A percentile compares a stretch with the other conserved stretches of the same genome.
These are phyloP conservation scores for Diaporthe sp. DNA, from an alignment of 2,329 filamentous ascomycete species.

Conservation along the genomic window DNA sequence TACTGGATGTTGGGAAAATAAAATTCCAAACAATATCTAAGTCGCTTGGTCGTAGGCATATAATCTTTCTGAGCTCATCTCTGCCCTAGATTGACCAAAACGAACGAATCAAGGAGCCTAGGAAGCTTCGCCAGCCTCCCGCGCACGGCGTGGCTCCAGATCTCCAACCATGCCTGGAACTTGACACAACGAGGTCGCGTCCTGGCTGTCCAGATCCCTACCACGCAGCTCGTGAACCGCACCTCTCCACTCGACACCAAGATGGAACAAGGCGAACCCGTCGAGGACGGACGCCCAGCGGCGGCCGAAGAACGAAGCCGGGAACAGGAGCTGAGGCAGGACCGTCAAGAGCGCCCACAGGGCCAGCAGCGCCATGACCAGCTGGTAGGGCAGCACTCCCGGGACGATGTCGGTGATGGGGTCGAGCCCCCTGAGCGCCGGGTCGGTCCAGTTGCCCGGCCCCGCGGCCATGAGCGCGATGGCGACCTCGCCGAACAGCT, in stretches of 20 bases:
- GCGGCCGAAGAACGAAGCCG: background rate
- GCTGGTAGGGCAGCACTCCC: background rate
- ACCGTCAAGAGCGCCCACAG: background rate
- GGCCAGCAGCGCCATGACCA: background rate
- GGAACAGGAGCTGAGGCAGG: conserved; percentile 3
- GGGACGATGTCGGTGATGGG: conserved; percentile 7
- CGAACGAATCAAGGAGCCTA: background rate
- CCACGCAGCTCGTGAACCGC: background rate
- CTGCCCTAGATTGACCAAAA: background rate
- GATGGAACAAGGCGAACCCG: background rate
- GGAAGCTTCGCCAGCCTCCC: background rate
- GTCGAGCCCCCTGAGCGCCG: conserved; percentile 3
- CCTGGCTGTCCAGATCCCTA: background rate
- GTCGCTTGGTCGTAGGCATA: no score
- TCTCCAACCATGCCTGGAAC: background rate
- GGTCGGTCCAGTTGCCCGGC: conserved; percentile 13
- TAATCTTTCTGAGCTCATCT: no score
- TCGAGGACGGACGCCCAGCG: conserved; percentile 18
- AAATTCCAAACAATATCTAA: no score
- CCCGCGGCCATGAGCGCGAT: conserved; percentile 19
- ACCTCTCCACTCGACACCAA: background rate
- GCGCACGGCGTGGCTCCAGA: background rate
- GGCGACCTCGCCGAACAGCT: background rate
- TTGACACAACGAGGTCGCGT: background rate
- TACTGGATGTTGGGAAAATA: no score